Conservation (phyloP, 2,329 filamentous ascomycete genomes). For the Calonectria leucothoes region DNA sequence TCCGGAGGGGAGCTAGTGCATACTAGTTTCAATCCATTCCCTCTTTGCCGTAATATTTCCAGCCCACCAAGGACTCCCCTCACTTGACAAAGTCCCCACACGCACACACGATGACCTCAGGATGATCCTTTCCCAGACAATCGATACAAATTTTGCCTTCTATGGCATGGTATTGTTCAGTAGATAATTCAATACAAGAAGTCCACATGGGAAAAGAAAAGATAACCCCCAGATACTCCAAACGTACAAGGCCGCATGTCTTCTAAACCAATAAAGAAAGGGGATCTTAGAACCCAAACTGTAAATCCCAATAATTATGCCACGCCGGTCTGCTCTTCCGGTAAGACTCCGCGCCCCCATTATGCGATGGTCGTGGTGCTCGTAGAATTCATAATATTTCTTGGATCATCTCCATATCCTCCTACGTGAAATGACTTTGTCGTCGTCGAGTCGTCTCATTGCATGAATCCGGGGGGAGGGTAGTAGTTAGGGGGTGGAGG, state of each 20-base stretch:
- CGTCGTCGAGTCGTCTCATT: constrained; percentile 9
- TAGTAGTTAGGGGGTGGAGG: constrained; percentile 38
- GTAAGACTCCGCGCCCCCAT: constrained; percentile 40
- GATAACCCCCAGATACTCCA: constrained; percentile 41
- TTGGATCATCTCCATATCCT: constrained; percentile 27
- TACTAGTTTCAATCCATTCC: constrained; percentile 14
- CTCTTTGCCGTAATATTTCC: not conserved
- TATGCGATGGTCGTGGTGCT: constrained; percentile 45
- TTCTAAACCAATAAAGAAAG: constrained; percentile 36
- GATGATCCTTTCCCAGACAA: not conserved
- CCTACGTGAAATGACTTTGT: constrained; percentile 23
- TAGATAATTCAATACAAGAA: constrained; percentile 31
- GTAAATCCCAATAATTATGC: constrained; percentile 37
- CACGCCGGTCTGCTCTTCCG: constrained; percentile 36
- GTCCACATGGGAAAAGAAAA: constrained; percentile 22
- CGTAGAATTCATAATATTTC: constrained; percentile 40
- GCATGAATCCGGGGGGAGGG: constrained; percentile 31
- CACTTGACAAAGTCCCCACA: not conserved
- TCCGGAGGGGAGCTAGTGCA: constrained; percentile 3
- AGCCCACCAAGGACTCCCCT: not conserved
- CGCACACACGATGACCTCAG: constrained; percentile 7
- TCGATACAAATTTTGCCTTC: constrained; percentile 31
- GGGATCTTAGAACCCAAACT: constrained; percentile 37
- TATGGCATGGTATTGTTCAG: constrained; percentile 41
- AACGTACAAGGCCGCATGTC: constrained; percentile 29